Evolutionary conservation across 169 alveolate genomes (phyloP).

Genomic region (Perkinsus olseni): DNA sequence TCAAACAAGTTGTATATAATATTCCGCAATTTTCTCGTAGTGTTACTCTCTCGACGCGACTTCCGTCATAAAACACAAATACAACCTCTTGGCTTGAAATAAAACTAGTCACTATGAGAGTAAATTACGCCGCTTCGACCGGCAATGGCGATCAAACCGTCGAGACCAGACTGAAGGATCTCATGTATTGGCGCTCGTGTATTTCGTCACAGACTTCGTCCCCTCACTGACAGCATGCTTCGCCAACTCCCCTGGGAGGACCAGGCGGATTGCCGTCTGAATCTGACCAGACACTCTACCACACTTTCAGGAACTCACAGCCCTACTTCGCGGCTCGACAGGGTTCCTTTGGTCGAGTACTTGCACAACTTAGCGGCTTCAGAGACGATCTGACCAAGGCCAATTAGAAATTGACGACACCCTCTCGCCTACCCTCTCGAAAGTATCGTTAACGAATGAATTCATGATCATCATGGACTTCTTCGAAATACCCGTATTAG

Average conservation of each 20-base stretch:
- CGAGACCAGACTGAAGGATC: no score
- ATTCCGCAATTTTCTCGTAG: no score
- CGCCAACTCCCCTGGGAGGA: constrained; percentile 99
- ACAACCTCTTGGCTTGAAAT: no score
- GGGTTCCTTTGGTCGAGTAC: constrained; percentile 90
- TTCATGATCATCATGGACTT: constrained; percentile 89
- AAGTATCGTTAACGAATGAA: constrained; percentile 84
- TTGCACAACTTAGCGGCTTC: constrained; percentile 27
- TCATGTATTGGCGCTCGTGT: no score
- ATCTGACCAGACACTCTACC: neutral
- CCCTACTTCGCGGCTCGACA: constrained; percentile 86
- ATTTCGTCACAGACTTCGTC: constrained; percentile 98
- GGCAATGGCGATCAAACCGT: constrained; percentile 90
- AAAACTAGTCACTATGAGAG: no score
- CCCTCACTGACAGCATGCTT: constrained; percentile 99
- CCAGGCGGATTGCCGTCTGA: constrained; percentile 97
- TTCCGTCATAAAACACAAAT: no score
- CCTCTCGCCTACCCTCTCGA: constrained; percentile 87
- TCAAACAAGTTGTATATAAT: no score
- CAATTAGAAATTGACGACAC: constrained; percentile 24
- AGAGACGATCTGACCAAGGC: neutral
- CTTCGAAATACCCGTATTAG: constrained; percentile 87
- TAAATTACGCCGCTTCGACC: no score
- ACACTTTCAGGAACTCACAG: neutral
- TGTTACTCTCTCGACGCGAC: no score